Base-by-base conservation (phyloP, 2,329 filamentous ascomycete species). In the Claviceps maximensis region DNA sequence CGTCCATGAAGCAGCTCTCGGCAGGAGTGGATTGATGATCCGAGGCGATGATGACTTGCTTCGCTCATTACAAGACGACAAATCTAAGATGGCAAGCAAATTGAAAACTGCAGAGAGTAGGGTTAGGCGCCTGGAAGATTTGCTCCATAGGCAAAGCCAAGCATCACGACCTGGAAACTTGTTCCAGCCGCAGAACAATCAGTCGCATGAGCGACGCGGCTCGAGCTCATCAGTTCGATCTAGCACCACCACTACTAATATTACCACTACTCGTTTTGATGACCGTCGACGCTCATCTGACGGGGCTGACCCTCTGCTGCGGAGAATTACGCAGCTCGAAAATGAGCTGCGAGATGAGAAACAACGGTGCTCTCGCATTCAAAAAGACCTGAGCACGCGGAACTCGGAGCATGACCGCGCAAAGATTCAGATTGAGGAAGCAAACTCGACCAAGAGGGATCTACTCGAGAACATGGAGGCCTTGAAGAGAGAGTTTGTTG, bases 381-480 rank as follows among this genome's bases (percentile, higher is more conserved):
- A 91, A 58, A 84, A 83, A 60, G 87, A 94, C 56, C 76, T 86
- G 3, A 74, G 78, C 51, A 70, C 73, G 2, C 76, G 77, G 50
- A 73, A 65, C 58, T 79, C 74, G 50, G 78, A 76, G 59, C 80
- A 79, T 63, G 78, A 73, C 60, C 77, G 80, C 60, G 79, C 79
- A 63, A 83, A 78, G 71, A 79, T 74, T 62, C 84, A 83, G 61
- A 79, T 95, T 56, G 82, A 93, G 57, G 91, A 97, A 66, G 87
- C 82, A 6, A 88, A 93, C 60, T 90, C 88, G 2, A 96, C 87
- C 1, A 98, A 98, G 67, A 86, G 87, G 60, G 93, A 97, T 66
- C 79, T 98, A 10, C 82, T 98, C 69, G 85, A 88, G 58, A 98
- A 98, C 63, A 88, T 98, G 72, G 89, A 97, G 63, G 85, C 90